phyloP scores from a whole-genome alignment of 2,329 filamentous ascomycete genomes.

The Ceratocystis cacaofunesta region DNA sequence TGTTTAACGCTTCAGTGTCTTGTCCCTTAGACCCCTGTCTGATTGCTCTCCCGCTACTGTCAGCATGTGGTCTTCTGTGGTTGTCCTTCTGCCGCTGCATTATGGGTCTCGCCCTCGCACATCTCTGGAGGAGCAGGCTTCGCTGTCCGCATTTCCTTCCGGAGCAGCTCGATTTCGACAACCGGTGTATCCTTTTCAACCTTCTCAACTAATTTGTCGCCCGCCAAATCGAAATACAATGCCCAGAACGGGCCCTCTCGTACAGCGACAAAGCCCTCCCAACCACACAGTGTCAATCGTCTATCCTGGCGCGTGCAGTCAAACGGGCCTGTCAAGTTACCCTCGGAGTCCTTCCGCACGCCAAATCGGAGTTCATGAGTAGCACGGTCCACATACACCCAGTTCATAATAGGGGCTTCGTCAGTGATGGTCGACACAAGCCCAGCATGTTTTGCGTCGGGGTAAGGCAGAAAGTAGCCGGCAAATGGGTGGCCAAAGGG shows the following conservation, averaged over 20 bases:
- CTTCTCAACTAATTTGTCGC: constrained; percentile 31
- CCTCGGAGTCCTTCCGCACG: constrained; percentile 29
- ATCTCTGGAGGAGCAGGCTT: constrained; percentile 14
- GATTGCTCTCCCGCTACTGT: neutral
- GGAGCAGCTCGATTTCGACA: constrained; percentile 39
- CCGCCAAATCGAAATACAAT: constrained; percentile 34
- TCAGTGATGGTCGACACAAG: constrained; percentile 35
- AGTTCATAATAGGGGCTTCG: constrained; percentile 36
- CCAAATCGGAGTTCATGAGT: constrained; percentile 35
- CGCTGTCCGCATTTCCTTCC: constrained; percentile 28
- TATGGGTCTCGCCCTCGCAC: neutral
- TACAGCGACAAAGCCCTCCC: constrained; percentile 37
- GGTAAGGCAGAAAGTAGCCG: constrained; percentile 43
- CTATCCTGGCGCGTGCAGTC: constrained; percentile 39
- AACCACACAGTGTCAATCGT: constrained; percentile 33
- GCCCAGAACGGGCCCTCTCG: constrained; percentile 31
- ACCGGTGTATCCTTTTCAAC: constrained; percentile 34
- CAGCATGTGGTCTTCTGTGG: neutral
- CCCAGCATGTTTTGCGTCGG: constrained; percentile 33
- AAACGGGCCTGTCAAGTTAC: constrained; percentile 33
- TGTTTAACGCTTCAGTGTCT: too few species aligned
- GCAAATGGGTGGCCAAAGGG: constrained; percentile 36
- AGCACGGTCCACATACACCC: constrained; percentile 33
- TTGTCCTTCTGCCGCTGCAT: neutral
- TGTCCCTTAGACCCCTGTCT: neutral